Conservation (phyloP, 805 yeast species). For the Wickerhamiella kurtzmanii region DNA sequence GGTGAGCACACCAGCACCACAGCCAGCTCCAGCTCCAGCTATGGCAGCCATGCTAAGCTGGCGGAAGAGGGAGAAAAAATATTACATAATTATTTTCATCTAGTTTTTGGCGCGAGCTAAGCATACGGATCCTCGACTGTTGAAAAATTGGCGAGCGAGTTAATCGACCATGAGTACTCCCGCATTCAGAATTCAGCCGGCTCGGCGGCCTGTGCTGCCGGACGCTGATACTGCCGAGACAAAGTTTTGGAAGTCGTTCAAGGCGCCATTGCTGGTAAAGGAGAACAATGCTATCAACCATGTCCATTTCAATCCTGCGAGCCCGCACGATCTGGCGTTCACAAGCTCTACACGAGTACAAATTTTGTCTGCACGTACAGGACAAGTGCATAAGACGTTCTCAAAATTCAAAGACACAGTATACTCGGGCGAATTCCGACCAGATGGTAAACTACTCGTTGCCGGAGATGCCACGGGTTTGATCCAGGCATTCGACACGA, state of each 20-base stretch:
- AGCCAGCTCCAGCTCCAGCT: neutral
- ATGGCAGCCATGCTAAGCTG: neutral
- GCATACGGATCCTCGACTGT: too few relatives aligned
- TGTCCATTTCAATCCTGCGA: conserved; percentile 70
- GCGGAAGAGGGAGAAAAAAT: neutral
- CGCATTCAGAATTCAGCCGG: conserved; percentile 12
- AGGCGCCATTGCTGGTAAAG: conserved; percentile 76
- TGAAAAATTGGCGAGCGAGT: neutral
- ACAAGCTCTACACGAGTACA: conserved; percentile 86
- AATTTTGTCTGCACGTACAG: conserved; percentile 82
- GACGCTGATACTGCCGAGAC: conserved; percentile 41
- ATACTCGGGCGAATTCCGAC: conserved; percentile 78
- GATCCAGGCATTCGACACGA: conserved; percentile 80
- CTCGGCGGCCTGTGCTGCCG: conserved; percentile 16
- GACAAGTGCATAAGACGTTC: conserved; percentile 80
- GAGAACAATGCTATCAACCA: conserved; percentile 88
- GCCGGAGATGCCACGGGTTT: conserved; percentile 94
- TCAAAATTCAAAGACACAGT: conserved; percentile 83
- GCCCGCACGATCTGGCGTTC: conserved; percentile 82
- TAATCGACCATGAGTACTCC: conserved; percentile 19
- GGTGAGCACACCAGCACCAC: neutral
- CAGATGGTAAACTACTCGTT: conserved; percentile 79
- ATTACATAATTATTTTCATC: neutral
- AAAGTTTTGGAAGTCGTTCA: conserved; percentile 82
- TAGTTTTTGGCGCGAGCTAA: neutral